phyloP scores from a whole-genome alignment of 352 stramenopile species.

The Phytophthora boehmeriae region DNA sequence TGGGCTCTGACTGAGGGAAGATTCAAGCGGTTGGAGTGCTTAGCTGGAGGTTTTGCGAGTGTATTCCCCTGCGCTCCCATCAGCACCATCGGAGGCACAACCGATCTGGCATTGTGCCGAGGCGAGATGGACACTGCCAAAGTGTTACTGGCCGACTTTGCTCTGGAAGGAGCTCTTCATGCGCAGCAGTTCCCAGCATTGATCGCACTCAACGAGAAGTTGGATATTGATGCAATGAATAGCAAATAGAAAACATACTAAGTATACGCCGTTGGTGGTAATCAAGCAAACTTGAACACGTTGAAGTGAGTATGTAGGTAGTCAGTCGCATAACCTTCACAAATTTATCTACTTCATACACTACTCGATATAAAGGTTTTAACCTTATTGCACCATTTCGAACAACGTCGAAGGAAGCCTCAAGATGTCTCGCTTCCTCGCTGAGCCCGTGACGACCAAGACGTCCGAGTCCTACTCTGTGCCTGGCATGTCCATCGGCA shows the following conservation, averaged over 20 bases:
- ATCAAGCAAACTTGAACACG: slow-evolving; percentile 4
- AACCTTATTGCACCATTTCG: too few species aligned
- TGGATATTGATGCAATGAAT: slow-evolving; percentile 3
- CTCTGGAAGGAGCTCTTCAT: slow-evolving; percentile 48
- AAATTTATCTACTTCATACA: too few species aligned
- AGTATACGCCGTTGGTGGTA: too few species aligned
- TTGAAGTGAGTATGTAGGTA: neutral
- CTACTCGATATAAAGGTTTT: too few species aligned
- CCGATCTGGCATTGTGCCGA: slow-evolving; percentile 29
- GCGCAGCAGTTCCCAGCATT: slow-evolving; percentile 51
- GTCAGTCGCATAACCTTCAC: too few species aligned
- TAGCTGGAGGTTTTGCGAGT: slow-evolving; percentile 64
- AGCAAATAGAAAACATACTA: neutral
- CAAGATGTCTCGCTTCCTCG: slow-evolving; percentile 84
- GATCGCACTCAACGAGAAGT: slow-evolving; percentile 24
- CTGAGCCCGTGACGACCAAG: slow-evolving; percentile 83
- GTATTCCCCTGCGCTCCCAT: slow-evolving; percentile 33
- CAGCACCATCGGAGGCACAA: slow-evolving; percentile 9
- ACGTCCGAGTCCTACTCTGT: slow-evolving; percentile 50
- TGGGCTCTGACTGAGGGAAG: slow-evolving; percentile 44
- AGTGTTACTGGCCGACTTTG: slow-evolving; percentile 37
- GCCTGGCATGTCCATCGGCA: slow-evolving; percentile 65
- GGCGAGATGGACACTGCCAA: slow-evolving; percentile 28
- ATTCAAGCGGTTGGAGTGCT: slow-evolving; percentile 58
- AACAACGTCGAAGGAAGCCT: neutral